Evolutionary conservation across 495 filamentous ascomycete species (phyloP).

Genomic region (Letharia columbiana): DNA sequence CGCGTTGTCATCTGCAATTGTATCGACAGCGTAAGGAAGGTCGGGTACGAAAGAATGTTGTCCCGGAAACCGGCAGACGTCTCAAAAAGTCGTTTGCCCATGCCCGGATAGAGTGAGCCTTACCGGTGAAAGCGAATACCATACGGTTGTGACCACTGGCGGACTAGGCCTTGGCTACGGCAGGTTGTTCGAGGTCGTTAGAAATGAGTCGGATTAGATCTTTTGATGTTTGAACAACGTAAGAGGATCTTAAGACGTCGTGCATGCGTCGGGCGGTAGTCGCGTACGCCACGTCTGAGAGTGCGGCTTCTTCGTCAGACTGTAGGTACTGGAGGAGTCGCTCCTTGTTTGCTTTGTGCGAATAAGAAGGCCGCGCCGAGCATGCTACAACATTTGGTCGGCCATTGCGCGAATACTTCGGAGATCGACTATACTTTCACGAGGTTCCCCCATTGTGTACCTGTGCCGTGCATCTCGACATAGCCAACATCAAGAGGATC

Average conservation of each 20-base stretch:
- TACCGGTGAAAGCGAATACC: slow-evolving; percentile 45
- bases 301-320: not conserved
- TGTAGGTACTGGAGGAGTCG: not conserved
- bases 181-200: slow-evolving; percentile 14
- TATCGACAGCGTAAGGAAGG: slow-evolving; percentile 27
- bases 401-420: slow-evolving; percentile 27
- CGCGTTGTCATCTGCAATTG: slow-evolving; percentile 23
- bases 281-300: slow-evolving; percentile 53
- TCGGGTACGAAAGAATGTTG: slow-evolving; percentile 26
- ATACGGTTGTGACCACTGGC: slow-evolving; percentile 24
- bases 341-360: not conserved
- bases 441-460: slow-evolving; percentile 37
- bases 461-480: slow-evolving; percentile 45
- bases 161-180: slow-evolving; percentile 8
- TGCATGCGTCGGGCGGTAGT: slow-evolving; percentile 65
- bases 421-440: slow-evolving; percentile 30
- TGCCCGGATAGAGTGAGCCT: slow-evolving; percentile 30
- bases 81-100: slow-evolving; percentile 30
- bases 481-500: slow-evolving; percentile 42
- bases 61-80: slow-evolving; percentile 26
- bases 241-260: slow-evolving; percentile 45
- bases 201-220: slow-evolving; percentile 12
- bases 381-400: not conserved
- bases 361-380: not conserved
- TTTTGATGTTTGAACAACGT: slow-evolving; percentile 19